A percentile compares a stretch with the other conserved stretches of the same genome.
Evolutionary conservation across 1,139 yeast species (phyloP).

Genomic region (Hansenula sp.): DNA sequence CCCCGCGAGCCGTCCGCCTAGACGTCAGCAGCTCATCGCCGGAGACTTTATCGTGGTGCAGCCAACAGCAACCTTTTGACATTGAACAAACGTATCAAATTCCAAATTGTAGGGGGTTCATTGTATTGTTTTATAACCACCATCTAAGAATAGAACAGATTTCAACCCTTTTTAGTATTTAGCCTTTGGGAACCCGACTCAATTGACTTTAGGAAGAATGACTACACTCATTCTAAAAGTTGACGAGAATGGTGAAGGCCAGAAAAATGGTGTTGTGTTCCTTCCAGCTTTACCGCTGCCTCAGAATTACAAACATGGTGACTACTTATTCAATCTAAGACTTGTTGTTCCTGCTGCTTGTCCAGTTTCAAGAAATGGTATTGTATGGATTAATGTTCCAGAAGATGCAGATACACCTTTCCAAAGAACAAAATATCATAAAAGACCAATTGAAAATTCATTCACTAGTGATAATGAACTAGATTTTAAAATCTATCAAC

Average conservation of each 20-base stretch:
- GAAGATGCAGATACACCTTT: constrained; percentile 37
- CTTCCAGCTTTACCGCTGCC: constrained; percentile 57
- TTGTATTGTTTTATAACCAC: too few species aligned
- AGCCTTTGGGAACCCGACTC: too few species aligned
- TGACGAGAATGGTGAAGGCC: constrained; percentile 14
- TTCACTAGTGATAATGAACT: constrained; percentile 60
- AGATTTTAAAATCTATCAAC: constrained; percentile 56
- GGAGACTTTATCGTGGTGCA: too few species aligned
- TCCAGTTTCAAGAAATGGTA: constrained; percentile 64
- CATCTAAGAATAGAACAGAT: background rate
- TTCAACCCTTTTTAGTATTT: too few species aligned
- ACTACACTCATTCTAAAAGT: constrained; percentile 19
- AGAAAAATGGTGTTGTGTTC: constrained; percentile 56
- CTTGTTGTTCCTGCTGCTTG: constrained; percentile 74
- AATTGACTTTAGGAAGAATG: constrained; percentile 12
- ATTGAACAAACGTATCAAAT: too few species aligned
- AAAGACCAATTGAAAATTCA: constrained; percentile 41
- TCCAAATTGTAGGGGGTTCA: too few species aligned
- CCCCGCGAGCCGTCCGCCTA: too few species aligned
- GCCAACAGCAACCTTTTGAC: too few species aligned
- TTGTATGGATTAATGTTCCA: constrained; percentile 75
- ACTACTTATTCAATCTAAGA: constrained; percentile 49
- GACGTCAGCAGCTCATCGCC: too few species aligned
- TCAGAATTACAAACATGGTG: constrained; percentile 32
- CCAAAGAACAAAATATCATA: constrained; percentile 50